These are phyloP conservation scores for Vitis riparia DNA, from an alignment of 164 flowering plant species.

Conservation along the genomic window DNA sequence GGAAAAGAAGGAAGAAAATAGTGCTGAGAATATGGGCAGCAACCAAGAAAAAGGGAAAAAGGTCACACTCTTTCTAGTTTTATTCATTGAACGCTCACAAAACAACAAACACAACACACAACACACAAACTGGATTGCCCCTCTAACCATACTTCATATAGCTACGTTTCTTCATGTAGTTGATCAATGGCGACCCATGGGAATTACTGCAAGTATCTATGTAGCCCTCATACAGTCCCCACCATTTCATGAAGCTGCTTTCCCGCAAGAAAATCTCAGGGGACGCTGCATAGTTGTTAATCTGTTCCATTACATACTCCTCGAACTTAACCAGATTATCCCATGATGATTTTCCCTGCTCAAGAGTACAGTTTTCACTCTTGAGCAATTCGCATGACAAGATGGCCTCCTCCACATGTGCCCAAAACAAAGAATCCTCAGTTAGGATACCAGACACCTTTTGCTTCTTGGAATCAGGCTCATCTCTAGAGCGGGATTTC, in stretches of 20 bases:
- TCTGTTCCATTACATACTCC: constrained; percentile 26
- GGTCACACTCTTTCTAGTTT: no score
- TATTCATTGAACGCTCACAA: no score
- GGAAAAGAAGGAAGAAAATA: no score
- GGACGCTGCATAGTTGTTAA: constrained; percentile 28
- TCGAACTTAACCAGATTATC: constrained; percentile 28
- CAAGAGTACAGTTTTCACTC: constrained; percentile 1
- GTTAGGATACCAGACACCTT: constrained; percentile 24
- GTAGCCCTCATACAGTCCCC: constrained; percentile 29
- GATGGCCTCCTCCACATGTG: constrained; percentile 46
- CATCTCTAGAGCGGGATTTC: not conserved
- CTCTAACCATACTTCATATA: constrained; percentile 1
- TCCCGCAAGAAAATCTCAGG: constrained; percentile 39
- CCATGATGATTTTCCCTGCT: constrained; percentile 1
- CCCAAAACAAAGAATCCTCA: constrained; percentile 60
- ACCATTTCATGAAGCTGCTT: constrained; percentile 56
- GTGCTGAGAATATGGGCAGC: no score
- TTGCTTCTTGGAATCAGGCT: not conserved
- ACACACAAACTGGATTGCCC: no score
- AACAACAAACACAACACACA: no score
- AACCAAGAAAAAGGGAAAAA: no score
- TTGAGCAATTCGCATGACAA: constrained; percentile 21
- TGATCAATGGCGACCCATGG: constrained; percentile 13
- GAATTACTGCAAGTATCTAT: not conserved
- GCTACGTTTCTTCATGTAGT: constrained; percentile 12